These are phyloP conservation scores for Casuarina equisetifolia DNA, from an alignment of 306 rosid genomes.

Conservation along the genomic window DNA sequence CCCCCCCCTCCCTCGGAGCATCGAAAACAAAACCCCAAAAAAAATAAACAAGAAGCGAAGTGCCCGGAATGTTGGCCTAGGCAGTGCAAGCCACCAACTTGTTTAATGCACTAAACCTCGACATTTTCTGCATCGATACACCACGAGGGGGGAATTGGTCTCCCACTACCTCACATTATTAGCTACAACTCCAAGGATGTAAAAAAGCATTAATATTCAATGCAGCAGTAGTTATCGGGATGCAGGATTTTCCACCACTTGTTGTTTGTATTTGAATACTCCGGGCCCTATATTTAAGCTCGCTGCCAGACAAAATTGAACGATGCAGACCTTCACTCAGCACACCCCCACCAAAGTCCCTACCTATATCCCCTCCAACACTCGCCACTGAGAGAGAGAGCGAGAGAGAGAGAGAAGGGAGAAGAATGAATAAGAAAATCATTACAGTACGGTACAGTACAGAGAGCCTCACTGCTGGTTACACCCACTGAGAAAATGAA, in stretches of 20 bases:
- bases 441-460: slow-evolving; percentile 23
- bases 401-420: neutral
- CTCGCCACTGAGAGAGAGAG: slow-evolving; percentile 3
- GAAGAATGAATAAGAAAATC: slow-evolving; percentile 14
- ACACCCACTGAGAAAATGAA: neutral
- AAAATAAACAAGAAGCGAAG: slow-evolving; percentile 9
- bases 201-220: slow-evolving; percentile 7
- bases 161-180: slow-evolving; percentile 42
- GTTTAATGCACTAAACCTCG: slow-evolving; percentile 25
- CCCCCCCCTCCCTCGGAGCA: neutral
- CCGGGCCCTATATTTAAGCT: neutral
- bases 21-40: slow-evolving; percentile 22
- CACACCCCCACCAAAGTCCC: slow-evolving; percentile 17
- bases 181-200: slow-evolving; percentile 19
- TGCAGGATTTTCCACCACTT: slow-evolving; percentile 13
- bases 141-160: slow-evolving; percentile 46
- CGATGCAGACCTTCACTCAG: slow-evolving; percentile 34
- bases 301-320: slow-evolving; percentile 38
- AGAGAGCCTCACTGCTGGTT: slow-evolving; percentile 9
- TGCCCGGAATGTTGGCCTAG: slow-evolving; percentile 37
- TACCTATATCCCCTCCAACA: slow-evolving; percentile 36
- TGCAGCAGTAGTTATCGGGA: slow-evolving; percentile 14
- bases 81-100: slow-evolving; percentile 17
- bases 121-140: slow-evolving; percentile 23
- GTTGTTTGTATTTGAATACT: slow-evolving; percentile 15